Base-by-base conservation (phyloP, 345 rosid genomes). In the Salix caprea region DNA sequence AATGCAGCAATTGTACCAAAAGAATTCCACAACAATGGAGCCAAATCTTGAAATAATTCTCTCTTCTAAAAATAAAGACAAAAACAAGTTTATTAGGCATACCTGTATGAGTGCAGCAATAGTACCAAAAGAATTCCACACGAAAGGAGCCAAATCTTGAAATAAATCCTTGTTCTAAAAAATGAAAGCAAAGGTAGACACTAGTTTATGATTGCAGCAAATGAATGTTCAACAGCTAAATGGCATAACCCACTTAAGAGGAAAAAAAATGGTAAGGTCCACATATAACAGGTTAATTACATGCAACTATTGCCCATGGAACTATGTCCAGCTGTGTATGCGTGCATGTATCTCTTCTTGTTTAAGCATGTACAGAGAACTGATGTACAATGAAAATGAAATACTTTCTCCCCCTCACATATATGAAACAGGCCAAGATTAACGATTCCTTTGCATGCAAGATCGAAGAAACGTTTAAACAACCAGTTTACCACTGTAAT, bases 1-100 rank as follows among this genome's bases (percentile, higher is more conserved):
- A 90, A 85, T 72, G 93, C 94, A 79, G 93, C 94, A 83, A 90
- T 88, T 79, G 91, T 88, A 79, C 94, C 94, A 84, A 87, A 88
- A 68, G 97, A 90, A 84, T 90, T 90, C 93, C 98, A 89, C 90
- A 92, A 76, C 64, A 96, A 84, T 75, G 97, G 98, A 70, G 97
- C 99, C 91, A 96, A 84, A 90, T 91, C 97, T 84, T 94, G 97
- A 90, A 96, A 93, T 77, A 93, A 78, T 77, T 95, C 99, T 86
- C 96, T 89, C 89, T 89, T 95, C 94, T 93, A 85, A 82, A 85
- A 77, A 79, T 12, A 69, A 64, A 76, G 82, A 77, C 74, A 87
- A 71, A 74, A 76, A 73, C 42, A 67, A 77, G 82, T 65, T 72
- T 52, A 74, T 81, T 73, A 86, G 82, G 79, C 77, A 81, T 73